These are phyloP conservation scores for Flammula alnicola DNA, from an alignment of 1,284 basidiomycete species.

Conservation along the genomic window DNA sequence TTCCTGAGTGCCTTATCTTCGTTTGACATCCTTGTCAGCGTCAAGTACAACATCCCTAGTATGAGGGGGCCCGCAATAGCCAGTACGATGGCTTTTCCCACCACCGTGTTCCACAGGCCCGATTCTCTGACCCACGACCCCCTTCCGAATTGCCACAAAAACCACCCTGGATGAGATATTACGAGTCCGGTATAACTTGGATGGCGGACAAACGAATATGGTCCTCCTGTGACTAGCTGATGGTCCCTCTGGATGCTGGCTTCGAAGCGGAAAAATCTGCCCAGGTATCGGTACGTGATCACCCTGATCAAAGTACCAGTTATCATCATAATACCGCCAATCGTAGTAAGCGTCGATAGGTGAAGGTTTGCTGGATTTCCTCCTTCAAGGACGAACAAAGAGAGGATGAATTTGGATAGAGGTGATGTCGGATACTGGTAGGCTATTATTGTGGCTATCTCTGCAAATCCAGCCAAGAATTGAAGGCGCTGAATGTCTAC, in stretches of 20 bases:
- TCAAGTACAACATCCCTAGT: neutral
- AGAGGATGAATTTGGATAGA: too few species aligned
- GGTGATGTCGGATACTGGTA: too few species aligned
- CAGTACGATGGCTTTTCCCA: neutral
- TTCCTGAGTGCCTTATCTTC: neutral
- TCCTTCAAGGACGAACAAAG: too few species aligned
- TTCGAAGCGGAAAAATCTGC: slow-evolving; percentile 1
- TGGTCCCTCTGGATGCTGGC: slow-evolving; percentile 4
- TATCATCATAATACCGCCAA: neutral
- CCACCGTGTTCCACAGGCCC: neutral
- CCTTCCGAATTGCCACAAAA: neutral
- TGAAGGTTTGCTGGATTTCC: too few species aligned
- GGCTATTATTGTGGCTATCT: too few species aligned
- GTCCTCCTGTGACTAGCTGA: neutral
- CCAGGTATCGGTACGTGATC: neutral
- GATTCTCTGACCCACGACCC: neutral
- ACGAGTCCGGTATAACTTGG: neutral
- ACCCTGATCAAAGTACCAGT: neutral
- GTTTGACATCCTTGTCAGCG: neutral
- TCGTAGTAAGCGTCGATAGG: too few species aligned
- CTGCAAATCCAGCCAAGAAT: too few species aligned
- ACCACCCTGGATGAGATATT: neutral
- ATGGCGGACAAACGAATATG: neutral
- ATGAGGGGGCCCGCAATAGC: neutral
- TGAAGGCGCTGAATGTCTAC: too few species aligned